Evolutionary conservation across 176 grass and related monocot genomes (phyloP), one percentile per base, ranked within the genome.

Genomic region (Juncus inflexus): DNA sequence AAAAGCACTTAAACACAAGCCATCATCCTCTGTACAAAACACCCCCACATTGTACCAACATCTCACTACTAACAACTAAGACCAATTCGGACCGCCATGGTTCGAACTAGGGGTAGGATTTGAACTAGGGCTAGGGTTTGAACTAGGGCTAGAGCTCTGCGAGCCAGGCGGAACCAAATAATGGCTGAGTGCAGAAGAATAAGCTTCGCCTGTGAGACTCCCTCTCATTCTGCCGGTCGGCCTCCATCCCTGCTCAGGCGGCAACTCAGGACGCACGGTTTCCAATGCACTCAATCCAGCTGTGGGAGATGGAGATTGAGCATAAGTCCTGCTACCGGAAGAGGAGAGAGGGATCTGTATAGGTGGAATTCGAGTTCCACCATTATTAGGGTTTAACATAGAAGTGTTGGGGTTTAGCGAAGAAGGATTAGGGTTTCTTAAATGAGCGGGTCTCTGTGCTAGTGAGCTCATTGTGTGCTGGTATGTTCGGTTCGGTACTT

Each of bases 201-300:
- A 99, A 63, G 85, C 88, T 50, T 42, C 28, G n/a, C 94, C 94
- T 52, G 81, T 91, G 15, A 99, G 76, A 72, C 94, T 99, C 11
- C 94, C 94, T 56, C 94, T 82, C 94, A 99, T 99, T 42, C 7
- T 80, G 13, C 88, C 94, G 0, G 80, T 78, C 6, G 94, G 92
- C 8, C 65, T 70, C 94, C 94, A 99, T 50, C 81, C 86, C 2
- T 79, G 74, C 40, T 92, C 94, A 65, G 73, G 61, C 15, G 72
- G 83, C 51, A 64, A 53, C 45, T 89, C 83, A 9, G 12, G 52
- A 52, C 61, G 14, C n/a, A 10, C 47, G 63, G 80, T 67, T 0
- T 61, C 40, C 42, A 55, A 55, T 64, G 55, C 54, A 62, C 40
- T 43, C 45, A 55, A 41, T 71, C 55, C n/a, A 15, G 61, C 7